These are phyloP conservation scores for Mrakia frigida DNA, from an alignment of 768 basidiomycete genomes.

Conservation along the genomic window DNA sequence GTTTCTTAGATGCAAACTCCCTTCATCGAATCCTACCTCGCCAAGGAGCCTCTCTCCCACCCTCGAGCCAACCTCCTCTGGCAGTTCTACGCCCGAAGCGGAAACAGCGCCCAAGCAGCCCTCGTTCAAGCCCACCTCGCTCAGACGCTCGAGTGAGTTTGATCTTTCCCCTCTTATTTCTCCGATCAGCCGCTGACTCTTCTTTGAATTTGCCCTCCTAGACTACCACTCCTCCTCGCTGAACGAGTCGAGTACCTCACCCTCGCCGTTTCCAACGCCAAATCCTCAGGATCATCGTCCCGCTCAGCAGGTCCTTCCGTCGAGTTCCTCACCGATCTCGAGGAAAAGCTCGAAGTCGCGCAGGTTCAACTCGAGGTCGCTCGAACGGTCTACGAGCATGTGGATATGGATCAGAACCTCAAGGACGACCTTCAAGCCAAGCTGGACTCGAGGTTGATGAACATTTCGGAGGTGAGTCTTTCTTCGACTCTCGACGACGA, in stretches of 20 bases:
- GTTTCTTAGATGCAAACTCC: constrained; percentile 65
- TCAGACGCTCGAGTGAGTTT: constrained; percentile 69
- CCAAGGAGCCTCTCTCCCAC: constrained; percentile 69
- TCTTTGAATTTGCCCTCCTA: constrained; percentile 5
- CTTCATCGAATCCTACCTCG: constrained; percentile 82
- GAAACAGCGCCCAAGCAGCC: constrained; percentile 79
- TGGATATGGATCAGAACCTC: constrained; percentile 40
- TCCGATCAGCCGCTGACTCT: background rate
- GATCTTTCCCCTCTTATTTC: background rate
- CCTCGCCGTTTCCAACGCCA: constrained; percentile 89
- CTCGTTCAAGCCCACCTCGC: constrained; percentile 76
- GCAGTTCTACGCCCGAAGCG: constrained; percentile 94
- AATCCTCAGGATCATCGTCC: constrained; percentile 76
- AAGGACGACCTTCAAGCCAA: constrained; percentile 38
- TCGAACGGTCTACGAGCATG: constrained; percentile 53
- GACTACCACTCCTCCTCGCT: constrained; percentile 51
- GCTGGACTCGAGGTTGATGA: constrained; percentile 53
- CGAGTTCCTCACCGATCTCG: constrained; percentile 85
- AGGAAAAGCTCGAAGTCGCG: constrained; percentile 94
- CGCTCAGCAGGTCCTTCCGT: constrained; percentile 72
- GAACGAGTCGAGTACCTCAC: constrained; percentile 85
- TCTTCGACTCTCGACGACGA: background rate
- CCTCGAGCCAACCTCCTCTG: constrained; percentile 84
- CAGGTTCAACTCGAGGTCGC: constrained; percentile 93
- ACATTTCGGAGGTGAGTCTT: constrained; percentile 72